These are phyloP conservation scores for Candida koratica DNA, from an alignment of 805 yeast genomes.

Conservation along the genomic window DNA sequence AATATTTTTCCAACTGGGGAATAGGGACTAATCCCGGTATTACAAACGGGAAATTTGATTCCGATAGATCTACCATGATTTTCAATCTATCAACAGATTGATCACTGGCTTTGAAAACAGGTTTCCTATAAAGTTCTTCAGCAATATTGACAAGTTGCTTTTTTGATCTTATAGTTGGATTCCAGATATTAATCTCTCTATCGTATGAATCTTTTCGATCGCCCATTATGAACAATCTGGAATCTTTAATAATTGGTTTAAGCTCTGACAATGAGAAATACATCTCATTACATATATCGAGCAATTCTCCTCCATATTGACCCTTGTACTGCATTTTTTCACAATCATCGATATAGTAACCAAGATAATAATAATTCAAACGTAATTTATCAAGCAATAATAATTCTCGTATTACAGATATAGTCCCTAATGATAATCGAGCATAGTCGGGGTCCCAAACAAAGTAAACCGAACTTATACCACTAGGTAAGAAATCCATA, in stretches of 20 bases:
- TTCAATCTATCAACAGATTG: constrained; percentile 14
- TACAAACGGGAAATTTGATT: constrained; percentile 8
- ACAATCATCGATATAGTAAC: constrained; percentile 77
- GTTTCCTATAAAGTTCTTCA: constrained; percentile 16
- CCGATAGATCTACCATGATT: constrained; percentile 11
- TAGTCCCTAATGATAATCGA: constrained; percentile 66
- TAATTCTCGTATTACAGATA: constrained; percentile 71
- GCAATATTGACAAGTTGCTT: constrained; percentile 17
- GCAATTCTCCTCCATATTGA: constrained; percentile 69
- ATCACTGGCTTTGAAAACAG: constrained; percentile 19
- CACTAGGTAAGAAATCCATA: constrained; percentile 69
- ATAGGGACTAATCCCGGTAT: constrained; percentile 15
- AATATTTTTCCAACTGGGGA: constrained; percentile 7
- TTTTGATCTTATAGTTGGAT: constrained; percentile 1
- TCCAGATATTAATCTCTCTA: constrained; percentile 4
- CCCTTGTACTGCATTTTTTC: constrained; percentile 78
- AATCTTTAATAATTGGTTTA: constrained; percentile 24
- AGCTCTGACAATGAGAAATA: constrained; percentile 38
- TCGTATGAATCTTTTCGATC: constrained; percentile 1
- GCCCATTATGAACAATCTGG: constrained; percentile 29
- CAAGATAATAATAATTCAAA: constrained; percentile 64
- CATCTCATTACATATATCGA: constrained; percentile 50
- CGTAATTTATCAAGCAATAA: constrained; percentile 46
- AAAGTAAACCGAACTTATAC: constrained; percentile 80
- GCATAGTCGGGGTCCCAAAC: constrained; percentile 83